These are phyloP conservation scores for Globisporangium lucens DNA, from an alignment of 352 stramenopile genomes.

Conservation along the genomic window DNA sequence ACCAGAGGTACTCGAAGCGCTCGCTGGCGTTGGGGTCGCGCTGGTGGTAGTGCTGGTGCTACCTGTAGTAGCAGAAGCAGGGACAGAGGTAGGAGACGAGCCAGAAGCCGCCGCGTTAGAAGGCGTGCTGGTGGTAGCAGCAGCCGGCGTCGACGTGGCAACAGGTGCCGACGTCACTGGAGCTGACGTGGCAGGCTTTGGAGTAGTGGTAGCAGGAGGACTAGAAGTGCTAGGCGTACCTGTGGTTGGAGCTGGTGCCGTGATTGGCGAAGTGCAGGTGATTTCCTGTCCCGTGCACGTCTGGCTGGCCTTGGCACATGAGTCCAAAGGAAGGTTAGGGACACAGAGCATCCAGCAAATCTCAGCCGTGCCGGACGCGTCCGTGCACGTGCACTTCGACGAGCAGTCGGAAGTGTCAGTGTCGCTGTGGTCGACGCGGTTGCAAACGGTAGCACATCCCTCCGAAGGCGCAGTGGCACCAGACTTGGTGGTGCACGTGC, in stretches of 20 bases:
- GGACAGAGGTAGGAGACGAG: background rate
- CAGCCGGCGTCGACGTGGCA: background rate
- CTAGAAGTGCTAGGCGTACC: slow-evolving; percentile 1
- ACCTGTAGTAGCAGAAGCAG: slow-evolving; percentile 4
- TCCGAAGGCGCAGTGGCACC: slow-evolving; percentile 25
- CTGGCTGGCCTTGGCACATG: slow-evolving; percentile 6
- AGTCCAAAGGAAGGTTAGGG: background rate
- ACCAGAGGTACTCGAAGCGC: slow-evolving; percentile 2
- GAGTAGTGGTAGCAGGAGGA: background rate
- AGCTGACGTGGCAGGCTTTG: background rate
- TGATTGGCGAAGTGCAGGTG: slow-evolving; percentile 11
- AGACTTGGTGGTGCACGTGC: slow-evolving; percentile 31
- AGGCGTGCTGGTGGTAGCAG: background rate
- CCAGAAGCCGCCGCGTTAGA: slow-evolving; percentile 2
- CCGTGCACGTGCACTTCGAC: slow-evolving; percentile 39
- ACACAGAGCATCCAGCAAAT: slow-evolving; percentile 58
- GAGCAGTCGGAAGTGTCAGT: slow-evolving; percentile 34
- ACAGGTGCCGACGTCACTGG: background rate
- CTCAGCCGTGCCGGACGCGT: slow-evolving; percentile 23
- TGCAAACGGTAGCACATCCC: slow-evolving; percentile 37
- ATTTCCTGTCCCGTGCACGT: slow-evolving; percentile 38
- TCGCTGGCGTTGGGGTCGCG: slow-evolving; percentile 2
- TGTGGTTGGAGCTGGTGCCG: slow-evolving; percentile 2
- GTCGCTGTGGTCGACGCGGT: slow-evolving; percentile 15
- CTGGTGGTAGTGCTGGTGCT: slow-evolving; percentile 1